These are phyloP conservation scores for Colletotrichum chlorophyti DNA, from an alignment of 2,329 filamentous ascomycete genomes.

Conservation along the genomic window DNA sequence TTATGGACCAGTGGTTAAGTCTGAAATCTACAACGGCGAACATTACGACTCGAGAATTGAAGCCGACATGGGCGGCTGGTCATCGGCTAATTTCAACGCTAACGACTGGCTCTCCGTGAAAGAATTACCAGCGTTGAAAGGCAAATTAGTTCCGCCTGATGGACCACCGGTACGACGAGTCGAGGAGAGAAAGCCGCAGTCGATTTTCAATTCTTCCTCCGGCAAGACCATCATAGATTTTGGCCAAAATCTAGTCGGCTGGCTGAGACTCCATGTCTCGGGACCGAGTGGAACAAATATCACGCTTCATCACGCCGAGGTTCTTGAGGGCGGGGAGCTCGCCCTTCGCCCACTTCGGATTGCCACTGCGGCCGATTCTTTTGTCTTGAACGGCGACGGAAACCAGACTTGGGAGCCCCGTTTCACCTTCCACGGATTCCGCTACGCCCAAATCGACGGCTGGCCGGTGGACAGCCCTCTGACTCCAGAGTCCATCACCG, in stretches of 20 bases:
- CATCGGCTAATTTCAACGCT: constrained; percentile 33
- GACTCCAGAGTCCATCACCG: constrained; percentile 31
- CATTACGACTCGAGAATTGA: constrained; percentile 49
- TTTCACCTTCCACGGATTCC: constrained; percentile 61
- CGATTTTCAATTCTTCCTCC: constrained; percentile 41
- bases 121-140: constrained; percentile 36
- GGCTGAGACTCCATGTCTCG: constrained; percentile 46
- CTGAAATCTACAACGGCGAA: constrained; percentile 61
- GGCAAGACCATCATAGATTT: constrained; percentile 60
- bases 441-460: constrained; percentile 55
- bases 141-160: constrained; percentile 46
- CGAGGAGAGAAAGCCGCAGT: constrained; percentile 37
- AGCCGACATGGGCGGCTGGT: constrained; percentile 38
- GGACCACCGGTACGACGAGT: constrained; percentile 50
- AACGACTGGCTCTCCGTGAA: constrained; percentile 39
- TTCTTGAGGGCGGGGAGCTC: constrained; percentile 56
- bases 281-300: constrained; percentile 48
- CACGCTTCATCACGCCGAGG: constrained; percentile 59
- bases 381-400: constrained; percentile 37
- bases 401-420: constrained; percentile 47
- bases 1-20: constrained; percentile 40
- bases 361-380: constrained; percentile 49
- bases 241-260: constrained; percentile 64
- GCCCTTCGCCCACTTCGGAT: constrained; percentile 47
- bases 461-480: constrained; percentile 42